Conservation (phyloP, 306 rosid genomes). For the Cajanus cajan region DNA sequence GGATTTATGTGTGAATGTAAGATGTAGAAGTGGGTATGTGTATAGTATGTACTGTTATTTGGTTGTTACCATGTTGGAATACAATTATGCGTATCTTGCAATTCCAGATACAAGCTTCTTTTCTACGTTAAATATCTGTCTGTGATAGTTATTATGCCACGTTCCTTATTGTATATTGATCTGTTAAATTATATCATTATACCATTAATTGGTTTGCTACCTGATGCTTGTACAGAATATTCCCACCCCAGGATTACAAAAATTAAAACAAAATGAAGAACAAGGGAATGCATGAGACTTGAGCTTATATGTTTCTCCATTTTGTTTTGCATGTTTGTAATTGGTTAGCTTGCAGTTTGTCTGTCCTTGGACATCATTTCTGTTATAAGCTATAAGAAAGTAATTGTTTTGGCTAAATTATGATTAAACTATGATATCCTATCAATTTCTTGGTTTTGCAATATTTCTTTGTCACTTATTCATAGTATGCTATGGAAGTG, state of each 20-base stretch:
- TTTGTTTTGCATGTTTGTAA: background rate
- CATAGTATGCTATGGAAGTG: background rate
- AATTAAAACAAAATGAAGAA: background rate
- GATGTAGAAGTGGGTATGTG: background rate
- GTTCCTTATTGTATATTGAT: background rate
- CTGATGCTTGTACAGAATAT: background rate
- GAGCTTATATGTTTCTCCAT: background rate
- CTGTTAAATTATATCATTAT: background rate
- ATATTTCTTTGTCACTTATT: background rate
- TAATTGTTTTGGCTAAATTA: constrained; percentile 6
- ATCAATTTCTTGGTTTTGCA: background rate
- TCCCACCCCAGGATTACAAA: too few species aligned
- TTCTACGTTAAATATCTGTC: background rate
- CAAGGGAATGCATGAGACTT: background rate
- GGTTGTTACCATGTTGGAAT: background rate
- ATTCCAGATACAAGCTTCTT: background rate
- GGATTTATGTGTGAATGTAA: background rate
- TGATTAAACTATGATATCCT: background rate
- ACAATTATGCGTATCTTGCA: background rate
- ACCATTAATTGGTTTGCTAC: background rate
- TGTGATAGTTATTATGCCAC: background rate
- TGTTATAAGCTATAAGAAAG: background rate
- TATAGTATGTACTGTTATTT: background rate
- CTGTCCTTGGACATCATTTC: background rate
- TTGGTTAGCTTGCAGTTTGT: background rate